Evolutionary conservation across 2,329 filamentous ascomycete genomes (phyloP).

Genomic region (Colletotrichum sp.): DNA sequence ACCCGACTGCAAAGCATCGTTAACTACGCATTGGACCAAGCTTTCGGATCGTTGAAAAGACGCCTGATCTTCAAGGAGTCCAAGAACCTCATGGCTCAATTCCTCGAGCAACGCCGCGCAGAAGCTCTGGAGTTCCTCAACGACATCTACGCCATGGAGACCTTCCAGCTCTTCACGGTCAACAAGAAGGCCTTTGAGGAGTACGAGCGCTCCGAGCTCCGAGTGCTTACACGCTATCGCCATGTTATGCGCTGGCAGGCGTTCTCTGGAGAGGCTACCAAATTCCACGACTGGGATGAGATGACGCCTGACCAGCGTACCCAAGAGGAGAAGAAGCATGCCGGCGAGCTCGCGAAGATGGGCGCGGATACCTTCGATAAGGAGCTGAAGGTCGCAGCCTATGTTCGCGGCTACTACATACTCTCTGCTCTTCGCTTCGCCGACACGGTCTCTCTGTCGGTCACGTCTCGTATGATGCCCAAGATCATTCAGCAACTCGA

Average conservation of each 20-base stretch:
- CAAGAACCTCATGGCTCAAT: slow-evolving; percentile 44
- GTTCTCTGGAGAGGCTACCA: slow-evolving; percentile 31
- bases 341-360: slow-evolving; percentile 50
- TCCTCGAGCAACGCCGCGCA: slow-evolving; percentile 44
- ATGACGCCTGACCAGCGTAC: slow-evolving; percentile 54
- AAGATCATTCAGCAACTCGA: slow-evolving; percentile 44
- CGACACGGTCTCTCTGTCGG: slow-evolving; percentile 55
- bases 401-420: slow-evolving; percentile 72
- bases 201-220: slow-evolving; percentile 51
- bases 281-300: slow-evolving; percentile 43
- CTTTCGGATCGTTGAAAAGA: slow-evolving; percentile 53
- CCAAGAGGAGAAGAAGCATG: slow-evolving; percentile 47
- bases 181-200: slow-evolving; percentile 53
- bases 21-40: slow-evolving; percentile 46
- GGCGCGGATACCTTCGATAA: slow-evolving; percentile 61
- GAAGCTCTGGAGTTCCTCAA: slow-evolving; percentile 42
- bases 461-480: slow-evolving; percentile 55
- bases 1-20: slow-evolving; percentile 51
- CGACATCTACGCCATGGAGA: slow-evolving; percentile 58
- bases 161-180: slow-evolving; percentile 61
- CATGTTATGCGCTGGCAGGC: slow-evolving; percentile 54
- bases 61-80: slow-evolving; percentile 56
- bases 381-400: slow-evolving; percentile 67
- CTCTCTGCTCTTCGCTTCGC: slow-evolving; percentile 69
- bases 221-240: slow-evolving; percentile 50